Evolutionary conservation across 2,329 filamentous ascomycete species (phyloP), one percentile per base, ranked within the genome.

Genomic region (Ustilaginoidea virens): DNA sequence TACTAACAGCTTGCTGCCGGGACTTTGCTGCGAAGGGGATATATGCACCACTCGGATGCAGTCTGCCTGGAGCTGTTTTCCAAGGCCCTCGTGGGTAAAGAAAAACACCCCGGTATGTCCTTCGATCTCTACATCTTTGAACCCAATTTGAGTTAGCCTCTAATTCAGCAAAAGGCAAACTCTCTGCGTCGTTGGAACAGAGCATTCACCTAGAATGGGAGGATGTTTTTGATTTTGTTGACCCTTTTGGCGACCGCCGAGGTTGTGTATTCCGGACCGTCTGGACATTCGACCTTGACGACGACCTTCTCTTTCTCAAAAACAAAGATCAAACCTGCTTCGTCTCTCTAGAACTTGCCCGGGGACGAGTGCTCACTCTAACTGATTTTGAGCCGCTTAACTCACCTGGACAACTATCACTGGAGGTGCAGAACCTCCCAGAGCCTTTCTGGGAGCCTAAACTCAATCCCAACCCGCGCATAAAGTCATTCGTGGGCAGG

Each of bases 371-470:
- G n/a, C n/a, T n/a, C n/a, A n/a, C n/a, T n/a, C n/a, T n/a, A n/a
- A n/a, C n/a, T n/a, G n/a, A n/a, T n/a, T n/a, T n/a, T n/a, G n/a
- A n/a, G n/a, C n/a, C n/a, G n/a, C n/a, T n/a, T n/a, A n/a, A n/a
- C n/a, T n/a, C n/a, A n/a, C n/a, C n/a, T n/a, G n/a, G n/a, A n/a
- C n/a, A n/a, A n/a, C n/a, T n/a, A n/a, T n/a, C n/a, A n/a, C n/a
- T n/a, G n/a, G n/a, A n/a, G n/a, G n/a, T n/a, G n/a, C n/a, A n/a
- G n/a, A n/a, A n/a, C n/a, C n/a, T n/a, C n/a, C n/a, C 27, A 26
- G 29, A 6, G n/a, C 38, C 30, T 4, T 35, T 35, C 25, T 41
- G 36, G 39, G 27, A 36, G 5, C 36, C 36, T 7, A 23, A 36
- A 15, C 7, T 36, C 8, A 11, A 37, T 5, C 1, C 3, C 2